phyloP scores from a whole-genome alignment of 768 basidiomycete genomes.

The Hericium rajendrae region DNA sequence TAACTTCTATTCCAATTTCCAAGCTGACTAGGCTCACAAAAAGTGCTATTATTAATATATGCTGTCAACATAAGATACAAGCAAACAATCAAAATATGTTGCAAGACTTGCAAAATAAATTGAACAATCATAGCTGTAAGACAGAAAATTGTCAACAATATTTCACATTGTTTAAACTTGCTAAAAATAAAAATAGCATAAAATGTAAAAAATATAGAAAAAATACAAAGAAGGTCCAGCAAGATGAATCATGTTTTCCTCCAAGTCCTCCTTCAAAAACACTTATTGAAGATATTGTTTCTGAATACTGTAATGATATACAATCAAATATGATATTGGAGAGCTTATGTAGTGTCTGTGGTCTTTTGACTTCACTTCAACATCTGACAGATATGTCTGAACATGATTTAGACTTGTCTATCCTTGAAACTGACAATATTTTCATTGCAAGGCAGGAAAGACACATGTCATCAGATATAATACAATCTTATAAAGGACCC shows the following conservation, averaged over 20 bases:
- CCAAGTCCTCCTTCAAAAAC: neutral
- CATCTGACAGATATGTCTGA: neutral
- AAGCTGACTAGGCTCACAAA: too few species aligned
- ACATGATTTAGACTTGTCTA: neutral
- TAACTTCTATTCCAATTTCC: too few species aligned
- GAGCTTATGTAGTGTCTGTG: neutral
- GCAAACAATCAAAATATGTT: too few species aligned
- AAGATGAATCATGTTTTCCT: neutral
- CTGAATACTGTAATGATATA: neutral
- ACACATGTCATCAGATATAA: neutral
- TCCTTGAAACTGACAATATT: neutral
- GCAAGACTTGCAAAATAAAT: too few species aligned
- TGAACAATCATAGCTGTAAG: too few species aligned
- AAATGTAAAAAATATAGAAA: too few species aligned
- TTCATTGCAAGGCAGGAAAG: neutral
- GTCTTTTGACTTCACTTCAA: neutral
- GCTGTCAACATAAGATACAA: too few species aligned
- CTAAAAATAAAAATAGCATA: too few species aligned
- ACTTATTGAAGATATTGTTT: neutral
- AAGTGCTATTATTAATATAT: too few species aligned
- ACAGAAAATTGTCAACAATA: too few species aligned
- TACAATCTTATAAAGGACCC: neutral
- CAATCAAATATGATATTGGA: neutral
- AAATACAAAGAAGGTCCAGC: too few species aligned
- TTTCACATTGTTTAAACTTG: too few species aligned